Evolutionary conservation across 2,329 filamentous ascomycete species (phyloP), one percentile per base, ranked within the genome.

Genomic region (Juglanconis sp.): DNA sequence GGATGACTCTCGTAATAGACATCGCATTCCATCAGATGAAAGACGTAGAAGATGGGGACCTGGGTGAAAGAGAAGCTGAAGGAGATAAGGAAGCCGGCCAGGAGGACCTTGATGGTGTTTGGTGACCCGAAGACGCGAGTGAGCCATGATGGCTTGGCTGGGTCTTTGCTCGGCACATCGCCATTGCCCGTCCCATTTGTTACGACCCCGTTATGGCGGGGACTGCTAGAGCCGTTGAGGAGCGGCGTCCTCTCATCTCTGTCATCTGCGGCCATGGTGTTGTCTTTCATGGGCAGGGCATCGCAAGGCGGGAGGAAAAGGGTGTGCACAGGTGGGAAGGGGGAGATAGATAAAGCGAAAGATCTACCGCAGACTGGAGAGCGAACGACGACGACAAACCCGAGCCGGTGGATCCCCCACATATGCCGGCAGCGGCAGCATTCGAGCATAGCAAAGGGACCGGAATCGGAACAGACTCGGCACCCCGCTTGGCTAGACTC

Each of bases 11-110:
- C 74, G 72, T 90, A 91, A 70, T 86, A 91, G 55, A 82, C 80
- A 57, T 91, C 85, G 72, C 88, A 91, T 53, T 85, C 86, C 87
- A 91, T 90, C 1, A 89, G 69, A 60, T 86, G 85, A 66, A 91
- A 90, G 31, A 87, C 85, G 70, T 88, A 89, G 50, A 89, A 74
- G 4, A 82, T 64, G 7, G 62, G 62, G 13, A 64, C 62, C 24
- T 64, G 62, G n/a, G 62, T 64, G 56, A 64, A 64, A 47, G 60
- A 60, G 53, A 64, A 64, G 4, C 38, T 53, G 46, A 59, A 60
- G 11, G 48, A 32, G 44, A 53, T 54, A 40, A 63, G 57, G 57
- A 64, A 62, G 46, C 62, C 62, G 53, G 62, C 62, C 3, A 64
- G 53, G n/a, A 64, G 62, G 40, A 64, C 60, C 30, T 64, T 35